A percentile compares a stretch with the other conserved stretches of the same genome.
phyloP scores from a whole-genome alignment of 139 green algal species.

The Zygnema cylindricum region DNA sequence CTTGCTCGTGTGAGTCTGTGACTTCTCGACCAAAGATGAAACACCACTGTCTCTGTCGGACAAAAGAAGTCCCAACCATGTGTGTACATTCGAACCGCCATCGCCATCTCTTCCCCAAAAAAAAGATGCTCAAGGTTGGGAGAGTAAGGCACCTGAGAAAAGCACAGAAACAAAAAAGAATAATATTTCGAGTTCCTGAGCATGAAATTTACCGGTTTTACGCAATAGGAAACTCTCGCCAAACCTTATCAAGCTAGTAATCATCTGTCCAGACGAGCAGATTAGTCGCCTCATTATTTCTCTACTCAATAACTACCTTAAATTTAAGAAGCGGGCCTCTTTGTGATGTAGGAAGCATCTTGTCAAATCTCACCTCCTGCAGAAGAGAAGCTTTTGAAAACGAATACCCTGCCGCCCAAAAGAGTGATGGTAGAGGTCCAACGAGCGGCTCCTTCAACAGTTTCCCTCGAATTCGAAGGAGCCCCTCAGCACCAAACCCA shows the following conservation, averaged over 20 bases:
- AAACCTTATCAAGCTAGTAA: too few relatives aligned
- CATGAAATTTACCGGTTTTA: too few relatives aligned
- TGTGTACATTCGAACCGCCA: constrained; percentile 73
- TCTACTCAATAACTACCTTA: too few relatives aligned
- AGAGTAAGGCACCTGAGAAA: constrained; percentile 43
- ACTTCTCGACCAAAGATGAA: constrained; percentile 64
- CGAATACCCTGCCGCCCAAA: constrained; percentile 80
- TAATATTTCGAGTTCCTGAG: too few relatives aligned
- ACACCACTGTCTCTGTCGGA: constrained; percentile 64
- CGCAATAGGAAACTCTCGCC: too few relatives aligned
- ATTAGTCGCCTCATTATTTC: too few relatives aligned
- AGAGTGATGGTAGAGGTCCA: constrained; percentile 61
- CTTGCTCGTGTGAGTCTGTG: constrained; percentile 1
- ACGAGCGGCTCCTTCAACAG: neutral
- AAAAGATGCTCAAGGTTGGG: constrained; percentile 76
- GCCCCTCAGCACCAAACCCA: constrained; percentile 62
- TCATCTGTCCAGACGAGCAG: too few relatives aligned
- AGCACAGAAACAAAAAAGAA: neutral
- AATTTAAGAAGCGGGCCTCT: too few relatives aligned
- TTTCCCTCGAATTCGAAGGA: constrained; percentile 65
- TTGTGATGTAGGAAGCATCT: too few relatives aligned
- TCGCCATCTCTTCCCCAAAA: constrained; percentile 78
- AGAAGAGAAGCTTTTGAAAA: constrained; percentile 70
- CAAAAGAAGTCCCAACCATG: constrained; percentile 73
- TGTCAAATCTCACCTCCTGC: constrained; percentile 57